These are phyloP conservation scores for Capronia coronata DNA, from an alignment of 2,329 filamentous ascomycete genomes.

Conservation along the genomic window DNA sequence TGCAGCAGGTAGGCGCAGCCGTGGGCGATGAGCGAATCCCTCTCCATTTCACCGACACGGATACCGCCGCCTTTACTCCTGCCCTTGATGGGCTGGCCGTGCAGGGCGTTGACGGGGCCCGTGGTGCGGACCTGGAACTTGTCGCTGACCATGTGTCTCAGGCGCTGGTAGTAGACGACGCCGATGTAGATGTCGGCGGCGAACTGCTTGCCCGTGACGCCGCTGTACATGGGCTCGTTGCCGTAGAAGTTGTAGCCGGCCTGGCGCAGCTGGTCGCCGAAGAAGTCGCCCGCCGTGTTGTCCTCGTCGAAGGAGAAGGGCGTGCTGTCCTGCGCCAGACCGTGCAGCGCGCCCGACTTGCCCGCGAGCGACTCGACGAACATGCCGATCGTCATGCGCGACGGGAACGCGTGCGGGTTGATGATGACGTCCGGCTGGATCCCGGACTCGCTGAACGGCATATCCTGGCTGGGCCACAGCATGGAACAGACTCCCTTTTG, in stretches of 20 bases:
- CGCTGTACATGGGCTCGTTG: slow-evolving; percentile 97
- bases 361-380: slow-evolving; percentile 96
- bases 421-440: slow-evolving; percentile 98
- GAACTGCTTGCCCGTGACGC: slow-evolving; percentile 91
- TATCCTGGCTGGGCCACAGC: slow-evolving; percentile 87
- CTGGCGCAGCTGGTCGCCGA: slow-evolving; percentile 89
- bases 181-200: slow-evolving; percentile 94
- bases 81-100: slow-evolving; percentile 94
- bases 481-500: slow-evolving; percentile 97
- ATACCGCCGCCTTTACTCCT: slow-evolving; percentile 96
- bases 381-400: slow-evolving; percentile 99
- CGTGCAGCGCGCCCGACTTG: slow-evolving; percentile 89
- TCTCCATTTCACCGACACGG: slow-evolving; percentile 98
- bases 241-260: slow-evolving; percentile 98
- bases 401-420: slow-evolving; percentile 98
- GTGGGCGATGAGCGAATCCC: slow-evolving; percentile 88
- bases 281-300: slow-evolving; percentile 86
- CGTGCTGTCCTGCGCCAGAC: slow-evolving; percentile 90
- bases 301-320: slow-evolving; percentile 93
- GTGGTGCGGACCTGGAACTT: slow-evolving; percentile 98
- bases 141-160: slow-evolving; percentile 99
- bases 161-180: slow-evolving; percentile 94
- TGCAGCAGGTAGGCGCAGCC: slow-evolving; percentile 92
- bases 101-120: slow-evolving; percentile 80
- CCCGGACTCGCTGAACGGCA: slow-evolving; percentile 94